These are phyloP conservation scores for Sindora glabra DNA, from an alignment of 306 rosid genomes.

Conservation along the genomic window DNA sequence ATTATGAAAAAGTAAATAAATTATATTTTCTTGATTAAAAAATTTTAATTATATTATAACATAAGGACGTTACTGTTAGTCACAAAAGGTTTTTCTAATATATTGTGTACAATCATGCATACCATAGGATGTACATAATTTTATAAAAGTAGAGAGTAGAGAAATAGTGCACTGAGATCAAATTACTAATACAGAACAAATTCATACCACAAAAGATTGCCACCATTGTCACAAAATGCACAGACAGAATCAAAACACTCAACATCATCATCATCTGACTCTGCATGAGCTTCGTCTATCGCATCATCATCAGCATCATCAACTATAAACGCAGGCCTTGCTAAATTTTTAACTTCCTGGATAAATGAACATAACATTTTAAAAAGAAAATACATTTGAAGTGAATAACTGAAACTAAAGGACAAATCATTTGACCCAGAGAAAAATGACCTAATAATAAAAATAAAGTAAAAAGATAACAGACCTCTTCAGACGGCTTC, in stretches of 20 bases:
- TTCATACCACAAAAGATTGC: conserved; percentile 56
- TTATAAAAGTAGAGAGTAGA: too few species aligned
- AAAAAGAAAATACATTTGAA: conserved; percentile 7
- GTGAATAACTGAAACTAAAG: background rate
- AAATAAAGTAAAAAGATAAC: conserved; percentile 10
- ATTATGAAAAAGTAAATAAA: background rate
- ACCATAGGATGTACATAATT: too few species aligned
- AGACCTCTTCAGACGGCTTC: conserved; percentile 53
- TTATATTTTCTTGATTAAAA: too few species aligned
- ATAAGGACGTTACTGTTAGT: too few species aligned
- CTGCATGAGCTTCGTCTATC: conserved; percentile 42
- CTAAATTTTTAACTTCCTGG: conserved; percentile 53
- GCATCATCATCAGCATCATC: conserved; percentile 42
- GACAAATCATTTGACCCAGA: background rate
- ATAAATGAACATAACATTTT: conserved; percentile 13
- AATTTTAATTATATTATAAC: too few species aligned
- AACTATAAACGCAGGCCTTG: conserved; percentile 62
- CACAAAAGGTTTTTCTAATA: background rate
- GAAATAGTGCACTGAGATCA: background rate
- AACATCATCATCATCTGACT: conserved; percentile 48
- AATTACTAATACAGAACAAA: background rate
- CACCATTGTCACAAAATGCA: conserved; percentile 89
- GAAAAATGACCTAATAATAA: background rate
- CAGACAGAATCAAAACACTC: conserved; percentile 84
- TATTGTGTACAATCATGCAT: background rate